A percentile compares a stretch with the other conserved stretches of the same genome.
These are phyloP conservation scores for Plasmodium billcollinsi DNA, from an alignment of 169 alveolate species.

Conservation along the genomic window DNA sequence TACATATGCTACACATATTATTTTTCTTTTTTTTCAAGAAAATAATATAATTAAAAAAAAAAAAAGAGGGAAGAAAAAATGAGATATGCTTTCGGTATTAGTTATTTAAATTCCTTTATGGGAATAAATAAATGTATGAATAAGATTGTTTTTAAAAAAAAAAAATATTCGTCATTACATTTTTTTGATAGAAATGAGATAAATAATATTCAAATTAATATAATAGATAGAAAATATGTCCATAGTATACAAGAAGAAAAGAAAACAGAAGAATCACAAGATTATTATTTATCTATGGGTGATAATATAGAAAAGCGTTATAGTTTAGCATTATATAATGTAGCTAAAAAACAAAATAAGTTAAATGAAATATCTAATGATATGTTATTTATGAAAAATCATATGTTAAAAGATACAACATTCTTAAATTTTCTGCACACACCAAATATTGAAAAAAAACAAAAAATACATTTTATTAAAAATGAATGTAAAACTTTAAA, in stretches of 20 bases:
- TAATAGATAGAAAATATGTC: neutral
- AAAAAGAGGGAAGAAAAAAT: too few relatives aligned
- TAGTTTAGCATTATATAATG: slow-evolving; percentile 73
- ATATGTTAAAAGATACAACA: slow-evolving; percentile 39
- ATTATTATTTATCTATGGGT: slow-evolving; percentile 62
- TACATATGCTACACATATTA: too few relatives aligned
- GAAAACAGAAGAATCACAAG: slow-evolving; percentile 30
- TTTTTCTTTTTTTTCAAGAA: too few relatives aligned
- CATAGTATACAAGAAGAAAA: slow-evolving; percentile 17
- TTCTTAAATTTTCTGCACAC: slow-evolving; percentile 41
- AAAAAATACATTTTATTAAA: slow-evolving; percentile 58
- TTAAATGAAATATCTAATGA: slow-evolving; percentile 67
- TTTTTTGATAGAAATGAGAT: too few relatives aligned
- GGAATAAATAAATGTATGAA: too few relatives aligned
- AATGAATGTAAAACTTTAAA: slow-evolving; percentile 59
- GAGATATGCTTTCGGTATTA: too few relatives aligned
- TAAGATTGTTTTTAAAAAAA: neutral
- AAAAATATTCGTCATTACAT: neutral
- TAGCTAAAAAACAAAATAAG: slow-evolving; percentile 50
- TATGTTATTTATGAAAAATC: slow-evolving; percentile 54
- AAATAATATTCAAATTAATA: neutral
- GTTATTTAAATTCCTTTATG: too few relatives aligned
- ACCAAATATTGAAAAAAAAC: slow-evolving; percentile 60
- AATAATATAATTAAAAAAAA: too few relatives aligned
- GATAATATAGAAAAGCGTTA: slow-evolving; percentile 75